Evolutionary conservation across 495 filamentous ascomycete genomes (phyloP), one percentile per base, ranked within the genome.

Genomic region (Penicillium bialowiezense): DNA sequence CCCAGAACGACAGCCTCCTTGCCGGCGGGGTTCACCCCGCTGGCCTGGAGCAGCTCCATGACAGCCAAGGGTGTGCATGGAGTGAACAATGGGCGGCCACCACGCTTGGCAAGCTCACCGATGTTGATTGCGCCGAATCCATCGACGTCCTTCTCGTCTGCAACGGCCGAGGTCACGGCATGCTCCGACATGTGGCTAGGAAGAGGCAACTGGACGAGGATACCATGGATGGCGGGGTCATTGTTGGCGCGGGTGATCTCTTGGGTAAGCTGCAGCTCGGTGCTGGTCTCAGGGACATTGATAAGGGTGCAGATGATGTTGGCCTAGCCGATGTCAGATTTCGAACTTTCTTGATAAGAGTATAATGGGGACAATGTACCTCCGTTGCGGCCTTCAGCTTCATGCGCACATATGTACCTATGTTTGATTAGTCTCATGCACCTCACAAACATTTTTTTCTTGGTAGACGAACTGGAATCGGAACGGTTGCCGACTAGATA

Each of bases 371-470:
- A 28, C 45, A 39, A 57, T 62, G 42, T 74, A 92, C 89, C 80
- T 98, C 92, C 66, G 91, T 79, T 23, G 93, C 93, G 47, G 93
- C 93, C 77, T 96, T 97, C 60, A 97, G 69, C 73, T 98, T 98
- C 93, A 98, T 98, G 72, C 90, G 90, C 67, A 98, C 91, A 88
- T 98, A 98, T 32, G 93, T 97, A 64, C 86, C 88, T 93, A 59
- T 39, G 54, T 43, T 59, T 54, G 44, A 62, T 70, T 62, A 62
- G 64, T 52, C 52, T n/a, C 26, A 41, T 14, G 0, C 19, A 47
- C 29, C 24, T 36, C 32, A 41, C 32, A 41, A 13, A n/a, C 10
- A 31, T 7, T 19, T 39, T 23, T 8, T 14, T 38, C 7, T 48
- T n/a, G 49, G 51, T 45, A 39, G 70, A 66, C 87, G 64, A 75